A percentile compares a stretch with the other conserved stretches of the same genome.
Evolutionary conservation across 202 grass and related monocot genomes (phyloP).

Genomic region (Digitaria exilis): DNA sequence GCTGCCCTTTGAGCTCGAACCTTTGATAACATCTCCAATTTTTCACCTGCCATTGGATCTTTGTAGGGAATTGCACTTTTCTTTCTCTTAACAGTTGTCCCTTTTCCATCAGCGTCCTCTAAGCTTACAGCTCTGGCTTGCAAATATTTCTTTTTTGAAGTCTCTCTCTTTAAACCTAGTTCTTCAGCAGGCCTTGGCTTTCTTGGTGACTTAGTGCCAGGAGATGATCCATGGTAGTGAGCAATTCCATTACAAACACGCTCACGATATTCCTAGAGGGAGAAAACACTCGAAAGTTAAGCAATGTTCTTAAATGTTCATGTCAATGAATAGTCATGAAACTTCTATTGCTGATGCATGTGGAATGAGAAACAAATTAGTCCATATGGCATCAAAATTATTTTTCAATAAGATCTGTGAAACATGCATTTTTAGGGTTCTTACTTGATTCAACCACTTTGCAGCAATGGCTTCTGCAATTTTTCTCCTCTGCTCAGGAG

Average conservation of each 20-base stretch:
- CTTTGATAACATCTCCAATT: conserved; percentile 92
- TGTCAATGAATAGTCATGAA: conserved; percentile 8
- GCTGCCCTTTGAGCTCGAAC: conserved; percentile 70
- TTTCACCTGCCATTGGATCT: conserved; percentile 79
- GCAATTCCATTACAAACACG: conserved; percentile 83
- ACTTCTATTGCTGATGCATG: conserved; percentile 7
- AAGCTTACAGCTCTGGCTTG: conserved; percentile 31
- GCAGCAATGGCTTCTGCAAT: conserved; percentile 90
- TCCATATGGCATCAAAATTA: neutral
- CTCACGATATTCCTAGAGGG: conserved; percentile 71
- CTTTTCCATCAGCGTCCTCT: conserved; percentile 35
- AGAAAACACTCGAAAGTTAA: conserved; percentile 5
- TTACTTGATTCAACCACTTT: conserved; percentile 92
- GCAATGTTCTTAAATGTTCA: neutral
- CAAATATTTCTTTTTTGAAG: conserved; percentile 45
- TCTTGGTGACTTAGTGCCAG: conserved; percentile 51
- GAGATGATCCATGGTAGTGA: conserved; percentile 55
- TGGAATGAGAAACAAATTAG: neutral
- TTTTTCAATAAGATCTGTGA: neutral
- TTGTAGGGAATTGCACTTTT: conserved; percentile 71
- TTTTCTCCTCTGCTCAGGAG: conserved; percentile 79
- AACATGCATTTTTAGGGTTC: neutral
- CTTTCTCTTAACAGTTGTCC: conserved; percentile 53
- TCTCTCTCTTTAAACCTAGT: conserved; percentile 39
- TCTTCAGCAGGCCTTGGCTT: conserved; percentile 55